Base-by-base conservation (phyloP, 176 grass and related monocot species). In the Oryza longistaminata region DNA sequence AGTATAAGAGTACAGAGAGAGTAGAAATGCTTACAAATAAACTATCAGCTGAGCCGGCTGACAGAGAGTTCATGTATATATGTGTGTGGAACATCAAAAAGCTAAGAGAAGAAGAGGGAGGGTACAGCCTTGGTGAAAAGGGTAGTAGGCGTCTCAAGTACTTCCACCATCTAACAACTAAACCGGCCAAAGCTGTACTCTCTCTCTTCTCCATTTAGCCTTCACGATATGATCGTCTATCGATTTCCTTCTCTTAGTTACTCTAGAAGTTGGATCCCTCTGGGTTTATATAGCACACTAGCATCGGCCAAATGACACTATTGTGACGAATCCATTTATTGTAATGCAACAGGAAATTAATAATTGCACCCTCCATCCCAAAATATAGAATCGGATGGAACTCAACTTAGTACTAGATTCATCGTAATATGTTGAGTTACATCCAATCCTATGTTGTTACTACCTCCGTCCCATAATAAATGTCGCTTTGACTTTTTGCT, bases 191-290 rank as follows among this genome's bases (percentile, higher is more conserved):
- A 67, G 77, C 77, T 79, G 77, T 48, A 79, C 77, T 79, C 77
- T 79, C 76, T 66, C 77, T 79, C 62, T 79, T 79, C 77, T 79
- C 26, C 77, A n/a, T 25, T 79, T 79, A 79, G 62, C 42, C 42
- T 79, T 67, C 62, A 79, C 43, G 40, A 61, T 55, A 55, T 55
- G 21, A 7, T 33, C 62, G 27, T 19, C 3, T 0, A 37, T 37
- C 35, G 0, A 37, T 37, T 0, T 37, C 34, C 17, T 21, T 24
- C 12, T 78, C 53, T 35, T 11, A n/a, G 58, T 61, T 21, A 2
- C 21, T 21, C 31, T 37, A 15, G 15, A 19, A 4, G 35, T 53
- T 9, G 24, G 52, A 55, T 55, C 72, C 46, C 72, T 27, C 46
- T 16, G 11, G 44, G 24, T 53, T 75, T 75, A 53, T 75, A 75